phyloP scores from a whole-genome alignment of 2,329 filamentous ascomycete species.

The Apiospora phragmitis region DNA sequence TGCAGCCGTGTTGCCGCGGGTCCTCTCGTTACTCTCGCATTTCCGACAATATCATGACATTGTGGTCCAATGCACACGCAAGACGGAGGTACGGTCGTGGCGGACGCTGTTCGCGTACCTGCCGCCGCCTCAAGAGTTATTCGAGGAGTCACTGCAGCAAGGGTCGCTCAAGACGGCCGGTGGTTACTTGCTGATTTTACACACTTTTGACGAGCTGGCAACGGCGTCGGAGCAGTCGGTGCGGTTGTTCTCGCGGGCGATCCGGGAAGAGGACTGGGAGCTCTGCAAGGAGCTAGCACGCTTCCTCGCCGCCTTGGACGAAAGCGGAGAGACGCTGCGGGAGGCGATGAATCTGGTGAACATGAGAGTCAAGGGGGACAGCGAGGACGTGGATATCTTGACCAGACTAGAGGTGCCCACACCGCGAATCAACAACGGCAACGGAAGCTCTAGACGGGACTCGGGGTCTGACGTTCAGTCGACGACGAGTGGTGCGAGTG shows the following conservation, averaged over 20 bases:
- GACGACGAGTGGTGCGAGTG: conserved; percentile 27
- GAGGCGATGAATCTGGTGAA: conserved; percentile 68
- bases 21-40: conserved; percentile 66
- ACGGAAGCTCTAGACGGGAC: conserved; percentile 25
- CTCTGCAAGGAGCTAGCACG: conserved; percentile 91
- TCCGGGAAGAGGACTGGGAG: conserved; percentile 88
- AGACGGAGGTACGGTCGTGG: conserved; percentile 95
- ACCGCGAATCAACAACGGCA: conserved; percentile 23
- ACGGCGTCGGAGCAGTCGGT: conserved; percentile 77
- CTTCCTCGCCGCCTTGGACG: conserved; percentile 92
- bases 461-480: conserved; percentile 34
- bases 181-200: conserved; percentile 91
- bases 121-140: conserved; percentile 85
- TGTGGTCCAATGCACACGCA: conserved; percentile 93
- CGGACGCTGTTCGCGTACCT: conserved; percentile 89
- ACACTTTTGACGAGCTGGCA: conserved; percentile 73
- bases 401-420: conserved; percentile 33
- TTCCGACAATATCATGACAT: conserved; percentile 90
- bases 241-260: conserved; percentile 76
- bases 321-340: conserved; percentile 76
- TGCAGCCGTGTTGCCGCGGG: conserved; percentile 63
- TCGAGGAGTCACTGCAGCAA: conserved; percentile 85
- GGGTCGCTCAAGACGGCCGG: conserved; percentile 92
- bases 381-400: conserved; percentile 29
- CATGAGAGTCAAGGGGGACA: conserved; percentile 35